Base-by-base conservation (phyloP, 192 early-diverging fungal species). In the Haplosporangium gracile region DNA sequence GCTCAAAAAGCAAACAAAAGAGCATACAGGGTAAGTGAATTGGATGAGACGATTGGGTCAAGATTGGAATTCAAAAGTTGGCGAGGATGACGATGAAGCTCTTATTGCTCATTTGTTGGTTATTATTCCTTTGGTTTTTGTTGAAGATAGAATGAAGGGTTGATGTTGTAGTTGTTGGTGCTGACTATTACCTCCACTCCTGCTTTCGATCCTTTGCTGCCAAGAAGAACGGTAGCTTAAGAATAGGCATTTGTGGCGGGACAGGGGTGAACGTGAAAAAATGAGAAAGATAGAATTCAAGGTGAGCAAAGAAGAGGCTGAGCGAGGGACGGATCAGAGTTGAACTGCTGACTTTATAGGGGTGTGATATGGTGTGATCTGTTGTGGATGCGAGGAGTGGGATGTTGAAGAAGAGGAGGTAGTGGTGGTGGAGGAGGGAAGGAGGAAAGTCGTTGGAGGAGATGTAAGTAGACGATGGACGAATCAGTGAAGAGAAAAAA, bases 121-220 rank as follows among this genome's bases (percentile, higher is more conserved):
- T n/a, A 36, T 26, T 3, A n/a, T 57, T 10, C n/a, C 5, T 57
- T 8, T 26, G 22, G n/a, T 55, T 26, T 22, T 20, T 11, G 10
- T 20, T 57, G 24, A 34, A 57, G 24, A 45, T 45, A 45, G 36
- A 39, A 42, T 34, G 40, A 65, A 45, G 22, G 22, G 22, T 38
- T 42, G 42, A 6, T 5, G 45, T 13, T 29, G 18, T 15, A 18
- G 51, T 10, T 49, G 36, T 45, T 51, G n/a, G 7, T n/a, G 7
- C 5, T 57, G 2, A 65, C 24, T 32, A 60, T 79, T 83, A 83
- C 82, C 82, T 83, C 82, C 82, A 83, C 20, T 63, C 49, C 42
- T 78, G 77, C 40, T 78, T 83, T 36, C 68, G 82, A 51, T 83
- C 82, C 42, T 79, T 83, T 24, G 53, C 22, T 11, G 71, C 68